Evolutionary conservation across 495 filamentous ascomycete genomes (phyloP).

Genomic region (Penicillium odoratum): DNA sequence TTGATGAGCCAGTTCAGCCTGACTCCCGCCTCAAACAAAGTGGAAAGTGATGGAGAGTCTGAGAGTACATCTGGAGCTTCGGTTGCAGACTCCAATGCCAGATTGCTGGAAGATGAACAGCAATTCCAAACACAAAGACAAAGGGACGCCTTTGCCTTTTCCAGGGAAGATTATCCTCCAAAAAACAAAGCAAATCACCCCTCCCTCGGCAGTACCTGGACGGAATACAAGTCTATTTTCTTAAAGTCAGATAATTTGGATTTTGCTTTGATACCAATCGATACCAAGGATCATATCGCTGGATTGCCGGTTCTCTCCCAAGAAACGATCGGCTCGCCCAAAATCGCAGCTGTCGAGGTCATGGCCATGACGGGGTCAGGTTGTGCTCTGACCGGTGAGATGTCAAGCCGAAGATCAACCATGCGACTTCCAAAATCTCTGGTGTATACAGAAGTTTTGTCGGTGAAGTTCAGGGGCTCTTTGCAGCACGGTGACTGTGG

Average conservation of each 20-base stretch:
- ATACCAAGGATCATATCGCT: neutral
- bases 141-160: too few species aligned
- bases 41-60: neutral
- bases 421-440: neutral
- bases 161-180: too few species aligned
- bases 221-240: too few species aligned
- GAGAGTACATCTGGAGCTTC: neutral
- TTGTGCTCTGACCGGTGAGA: neutral
- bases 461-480: neutral
- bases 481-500: neutral
- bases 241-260: neutral
- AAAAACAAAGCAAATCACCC: too few species aligned
- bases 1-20: neutral
- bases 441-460: neutral
- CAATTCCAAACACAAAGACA: neutral
- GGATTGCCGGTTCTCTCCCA: neutral
- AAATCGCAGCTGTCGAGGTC: neutral
- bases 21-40: neutral
- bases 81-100: neutral
- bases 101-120: neutral
- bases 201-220: too few species aligned
- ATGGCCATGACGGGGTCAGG: neutral
- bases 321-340: neutral
- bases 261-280: neutral
- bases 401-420: neutral